A percentile compares a stretch with the other conserved stretches of the same genome.
Evolutionary conservation across 2,329 filamentous ascomycete genomes (phyloP).

Genomic region (Sphaceloma murrayae): DNA sequence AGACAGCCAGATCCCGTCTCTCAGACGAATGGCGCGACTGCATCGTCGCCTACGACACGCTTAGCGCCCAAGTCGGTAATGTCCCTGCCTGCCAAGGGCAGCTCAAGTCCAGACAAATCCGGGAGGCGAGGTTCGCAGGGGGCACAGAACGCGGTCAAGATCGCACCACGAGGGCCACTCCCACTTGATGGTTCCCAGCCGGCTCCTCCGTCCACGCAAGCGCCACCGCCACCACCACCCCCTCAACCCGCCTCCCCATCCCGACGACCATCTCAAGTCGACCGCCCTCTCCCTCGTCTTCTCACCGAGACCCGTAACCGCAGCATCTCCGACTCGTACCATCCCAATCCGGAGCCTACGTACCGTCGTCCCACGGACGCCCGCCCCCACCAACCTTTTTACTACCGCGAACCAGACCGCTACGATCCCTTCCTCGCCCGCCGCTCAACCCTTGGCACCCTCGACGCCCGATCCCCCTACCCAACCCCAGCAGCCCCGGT

Average conservation of each 20-base stretch:
- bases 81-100: neutral
- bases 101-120: neutral
- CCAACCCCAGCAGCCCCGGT: neutral
- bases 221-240: neutral
- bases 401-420: neutral
- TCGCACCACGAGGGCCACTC: neutral
- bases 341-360: too few species aligned
- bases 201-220: too few species aligned
- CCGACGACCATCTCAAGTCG: neutral
- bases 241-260: neutral
- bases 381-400: neutral
- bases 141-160: neutral
- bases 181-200: too few species aligned
- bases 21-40: neutral
- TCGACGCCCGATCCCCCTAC: constrained; percentile 1
- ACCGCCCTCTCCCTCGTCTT: neutral
- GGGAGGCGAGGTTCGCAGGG: neutral
- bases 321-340: constrained; percentile 12
- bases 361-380: neutral
- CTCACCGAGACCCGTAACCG: constrained; percentile 5
- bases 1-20: neutral
- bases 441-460: constrained; percentile 6
- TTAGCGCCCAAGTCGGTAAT: neutral
- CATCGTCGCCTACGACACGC: neutral
- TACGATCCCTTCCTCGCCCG: constrained; percentile 11